Base-by-base conservation (phyloP, 2,329 filamentous ascomycete species). In the Bipolaris sorokiniana region DNA sequence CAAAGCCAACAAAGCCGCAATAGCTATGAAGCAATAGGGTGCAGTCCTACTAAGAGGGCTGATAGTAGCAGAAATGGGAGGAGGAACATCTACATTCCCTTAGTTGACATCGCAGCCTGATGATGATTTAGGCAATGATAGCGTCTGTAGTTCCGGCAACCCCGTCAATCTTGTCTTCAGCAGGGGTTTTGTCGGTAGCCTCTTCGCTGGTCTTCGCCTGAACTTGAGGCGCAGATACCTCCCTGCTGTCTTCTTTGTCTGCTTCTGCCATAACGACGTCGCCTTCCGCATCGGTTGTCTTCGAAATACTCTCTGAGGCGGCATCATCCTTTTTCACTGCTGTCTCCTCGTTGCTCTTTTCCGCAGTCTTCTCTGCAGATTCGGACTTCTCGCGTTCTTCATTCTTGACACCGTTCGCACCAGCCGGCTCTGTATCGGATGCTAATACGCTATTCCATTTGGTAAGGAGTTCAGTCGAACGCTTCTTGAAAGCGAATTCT, bases 401-500 rank as follows among this genome's bases (percentile, higher is more conserved):
- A 16, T 71, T 63, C 51, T 75, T 76, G 42, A 70, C 69, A 18
- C 75, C 73, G 33, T 77, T 77, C 16, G 72, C 71, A 33, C 69
- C 51, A 50, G 33, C 56, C 15, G 71, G 56, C 36, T 69, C 70
- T 37, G 65, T 51, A 13, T 73, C 73, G 9, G 68, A 63, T 13
- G 72, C 68, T 15, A 98, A 83, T 34, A 92, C 84, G 75, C 90
- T 89, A 76, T 90, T 96, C 95, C 95, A 99, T 77, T 89, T 90
- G 64, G 89, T 87, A n/a, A 98, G 82, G 46, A 99, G 83, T 5
- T 84, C 82, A 63, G 90, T 84, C 34, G 92, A 93, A 49, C 95
- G 89, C 63, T 88, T 82, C 81, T 95, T 96, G 85, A 99, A 97
- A 53, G 90, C 81, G 77, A 89, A 96, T 65, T 96, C 90, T 34